Conservation (phyloP, 163 green algal species). For the Volvox carteri region DNA sequence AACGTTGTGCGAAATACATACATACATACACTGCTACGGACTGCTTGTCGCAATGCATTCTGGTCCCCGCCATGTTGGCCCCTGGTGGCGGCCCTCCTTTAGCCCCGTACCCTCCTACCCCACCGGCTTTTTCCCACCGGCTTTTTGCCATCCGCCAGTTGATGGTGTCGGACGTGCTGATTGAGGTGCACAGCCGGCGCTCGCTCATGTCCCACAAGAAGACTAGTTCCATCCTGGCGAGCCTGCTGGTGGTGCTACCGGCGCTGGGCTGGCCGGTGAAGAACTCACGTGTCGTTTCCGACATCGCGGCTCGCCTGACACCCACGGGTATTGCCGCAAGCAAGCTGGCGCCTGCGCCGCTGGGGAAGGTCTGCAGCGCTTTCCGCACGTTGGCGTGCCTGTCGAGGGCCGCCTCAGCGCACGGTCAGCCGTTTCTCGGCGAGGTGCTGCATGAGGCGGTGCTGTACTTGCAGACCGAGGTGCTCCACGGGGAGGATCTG, state of each 20-base stretch:
- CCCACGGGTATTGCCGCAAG: neutral
- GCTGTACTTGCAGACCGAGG: neutral
- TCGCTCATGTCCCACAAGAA: constrained; percentile 10
- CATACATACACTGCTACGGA: no score
- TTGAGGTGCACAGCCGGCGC: constrained; percentile 1
- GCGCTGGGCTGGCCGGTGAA: neutral
- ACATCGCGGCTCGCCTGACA: neutral
- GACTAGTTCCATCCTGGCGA: neutral
- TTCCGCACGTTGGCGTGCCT: neutral
- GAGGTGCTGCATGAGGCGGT: neutral
- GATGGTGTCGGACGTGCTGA: no score
- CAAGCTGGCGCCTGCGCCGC: neutral
- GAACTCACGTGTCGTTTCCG: neutral
- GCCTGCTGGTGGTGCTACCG: constrained; percentile 31
- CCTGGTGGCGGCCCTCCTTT: no score
- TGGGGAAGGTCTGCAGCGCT: neutral
- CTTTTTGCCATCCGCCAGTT: no score
- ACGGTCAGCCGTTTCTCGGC: neutral
- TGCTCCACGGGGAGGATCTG: neutral
- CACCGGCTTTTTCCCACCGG: no score
- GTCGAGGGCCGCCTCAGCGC: neutral
- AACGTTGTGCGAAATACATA: no score
- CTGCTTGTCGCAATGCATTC: no score
- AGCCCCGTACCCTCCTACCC: no score
- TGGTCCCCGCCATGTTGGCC: no score